phyloP scores from a whole-genome alignment of 495 filamentous ascomycete species.

The Lentithecium fluviatile region DNA sequence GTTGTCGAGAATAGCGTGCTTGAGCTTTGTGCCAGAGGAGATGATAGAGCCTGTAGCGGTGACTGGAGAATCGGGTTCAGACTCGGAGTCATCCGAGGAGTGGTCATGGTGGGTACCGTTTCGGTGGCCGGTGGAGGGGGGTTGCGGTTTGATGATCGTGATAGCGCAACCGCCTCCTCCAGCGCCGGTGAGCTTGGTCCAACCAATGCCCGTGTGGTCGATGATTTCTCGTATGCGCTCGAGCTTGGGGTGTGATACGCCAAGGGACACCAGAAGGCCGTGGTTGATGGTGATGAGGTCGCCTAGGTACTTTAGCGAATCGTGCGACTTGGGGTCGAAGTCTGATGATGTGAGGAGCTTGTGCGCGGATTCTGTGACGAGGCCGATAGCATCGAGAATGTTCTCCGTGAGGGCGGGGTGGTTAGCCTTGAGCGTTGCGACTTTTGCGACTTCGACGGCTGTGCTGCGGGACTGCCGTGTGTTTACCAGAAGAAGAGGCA shows the following conservation, averaged over 20 bases:
- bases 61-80: constrained; percentile 7
- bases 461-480: constrained; percentile 83
- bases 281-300: constrained; percentile 91
- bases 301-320: constrained; percentile 67
- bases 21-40: constrained; percentile 28
- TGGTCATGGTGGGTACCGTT: constrained; percentile 22
- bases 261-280: constrained; percentile 79
- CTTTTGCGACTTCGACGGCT: constrained; percentile 79
- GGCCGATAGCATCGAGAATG: constrained; percentile 80
- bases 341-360: constrained; percentile 63
- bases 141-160: constrained; percentile 72
- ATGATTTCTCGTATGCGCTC: constrained; percentile 91
- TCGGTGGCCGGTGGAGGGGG: constrained; percentile 14
- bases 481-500: constrained; percentile 86
- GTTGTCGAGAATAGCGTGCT: constrained; percentile 44
- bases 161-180: constrained; percentile 95
- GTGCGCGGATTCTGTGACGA: constrained; percentile 72
- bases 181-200: constrained; percentile 95
- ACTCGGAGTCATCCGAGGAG: constrained; percentile 15
- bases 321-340: constrained; percentile 59
- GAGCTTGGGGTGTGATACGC: constrained; percentile 89
- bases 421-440: constrained; percentile 63
- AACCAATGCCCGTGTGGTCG: constrained; percentile 84
- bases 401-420: constrained; percentile 71
- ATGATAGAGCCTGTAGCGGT: constrained; percentile 13